Conservation (phyloP, 2,329 filamentous ascomycete species). For the Fusarium clavum region DNA sequence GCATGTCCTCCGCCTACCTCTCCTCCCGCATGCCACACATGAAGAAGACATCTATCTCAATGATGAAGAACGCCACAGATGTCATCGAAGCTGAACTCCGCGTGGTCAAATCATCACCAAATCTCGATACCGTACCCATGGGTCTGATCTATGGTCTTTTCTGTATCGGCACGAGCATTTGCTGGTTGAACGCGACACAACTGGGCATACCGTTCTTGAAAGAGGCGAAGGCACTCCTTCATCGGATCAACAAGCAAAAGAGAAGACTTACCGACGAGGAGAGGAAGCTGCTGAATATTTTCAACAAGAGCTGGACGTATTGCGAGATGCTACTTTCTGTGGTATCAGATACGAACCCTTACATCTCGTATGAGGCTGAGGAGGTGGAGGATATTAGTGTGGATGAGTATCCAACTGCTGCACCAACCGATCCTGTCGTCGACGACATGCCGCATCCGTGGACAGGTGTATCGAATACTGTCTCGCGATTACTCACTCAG, state of each 20-base stretch:
- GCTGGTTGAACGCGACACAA: constrained; percentile 53
- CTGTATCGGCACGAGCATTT: constrained; percentile 55
- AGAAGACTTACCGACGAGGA: constrained; percentile 30
- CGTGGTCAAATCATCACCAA: constrained; percentile 34
- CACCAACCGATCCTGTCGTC: constrained; percentile 18
- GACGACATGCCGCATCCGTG: constrained; percentile 51
- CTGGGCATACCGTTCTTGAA: constrained; percentile 50
- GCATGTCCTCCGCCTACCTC: constrained; percentile 55
- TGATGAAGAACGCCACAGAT: constrained; percentile 52
- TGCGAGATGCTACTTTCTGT: constrained; percentile 56
- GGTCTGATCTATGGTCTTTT: constrained; percentile 54
- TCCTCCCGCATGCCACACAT: constrained; percentile 51
- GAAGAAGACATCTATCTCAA: constrained; percentile 47
- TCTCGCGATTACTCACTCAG: constrained; percentile 51
- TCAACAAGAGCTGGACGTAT: constrained; percentile 55
- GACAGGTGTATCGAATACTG: constrained; percentile 53
- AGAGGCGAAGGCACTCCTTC: constrained; percentile 46
- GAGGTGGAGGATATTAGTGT: constrained; percentile 24
- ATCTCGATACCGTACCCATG: constrained; percentile 45
- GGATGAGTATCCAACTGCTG: constrained; percentile 30
- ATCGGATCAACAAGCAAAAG: constrained; percentile 42
- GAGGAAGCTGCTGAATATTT: constrained; percentile 50
- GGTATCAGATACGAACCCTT: constrained; percentile 49
- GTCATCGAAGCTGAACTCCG: constrained; percentile 51
- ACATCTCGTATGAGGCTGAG: constrained; percentile 13